Conservation (phyloP, 2,329 filamentous ascomycete species). For the Apiospora kogelbergensis region DNA sequence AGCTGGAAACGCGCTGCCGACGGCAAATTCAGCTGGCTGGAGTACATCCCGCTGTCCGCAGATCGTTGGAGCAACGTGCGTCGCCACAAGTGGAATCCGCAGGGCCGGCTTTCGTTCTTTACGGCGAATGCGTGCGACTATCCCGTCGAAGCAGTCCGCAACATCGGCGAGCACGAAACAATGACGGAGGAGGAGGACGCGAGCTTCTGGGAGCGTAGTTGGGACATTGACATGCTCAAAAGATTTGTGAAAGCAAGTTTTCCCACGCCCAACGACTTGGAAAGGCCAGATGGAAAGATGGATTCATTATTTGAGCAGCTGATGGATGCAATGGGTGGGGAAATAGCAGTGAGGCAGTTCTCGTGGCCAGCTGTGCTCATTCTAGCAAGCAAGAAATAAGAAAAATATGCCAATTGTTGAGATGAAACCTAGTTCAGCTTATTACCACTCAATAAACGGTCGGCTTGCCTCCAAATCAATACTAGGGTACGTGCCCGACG, state of each 20-base stretch:
- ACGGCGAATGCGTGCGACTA: too few species aligned
- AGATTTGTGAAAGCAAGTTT: neutral
- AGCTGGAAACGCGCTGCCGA: neutral
- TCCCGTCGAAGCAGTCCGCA: too few species aligned
- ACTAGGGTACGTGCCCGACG: slow-evolving; percentile 16
- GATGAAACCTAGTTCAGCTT: neutral
- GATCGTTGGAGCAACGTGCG: neutral
- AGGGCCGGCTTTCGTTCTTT: neutral
- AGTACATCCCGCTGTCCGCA: neutral
- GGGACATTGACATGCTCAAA: neutral
- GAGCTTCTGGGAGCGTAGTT: neutral
- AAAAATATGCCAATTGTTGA: too few species aligned
- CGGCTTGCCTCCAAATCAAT: slow-evolving; percentile 6
- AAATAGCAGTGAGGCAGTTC: neutral
- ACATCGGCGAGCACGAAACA: neutral
- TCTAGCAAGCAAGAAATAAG: too few species aligned
- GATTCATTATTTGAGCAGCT: neutral
- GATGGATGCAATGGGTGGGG: neutral
- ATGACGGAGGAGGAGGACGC: neutral
- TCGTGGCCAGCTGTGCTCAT: neutral
- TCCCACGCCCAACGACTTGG: neutral
- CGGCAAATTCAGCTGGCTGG: neutral
- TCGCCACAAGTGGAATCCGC: neutral
- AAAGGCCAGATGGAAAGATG: neutral
- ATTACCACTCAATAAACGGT: slow-evolving; percentile 16